Conservation (phyloP, 441 rosid species). For the Syzygium syzygioides region DNA sequence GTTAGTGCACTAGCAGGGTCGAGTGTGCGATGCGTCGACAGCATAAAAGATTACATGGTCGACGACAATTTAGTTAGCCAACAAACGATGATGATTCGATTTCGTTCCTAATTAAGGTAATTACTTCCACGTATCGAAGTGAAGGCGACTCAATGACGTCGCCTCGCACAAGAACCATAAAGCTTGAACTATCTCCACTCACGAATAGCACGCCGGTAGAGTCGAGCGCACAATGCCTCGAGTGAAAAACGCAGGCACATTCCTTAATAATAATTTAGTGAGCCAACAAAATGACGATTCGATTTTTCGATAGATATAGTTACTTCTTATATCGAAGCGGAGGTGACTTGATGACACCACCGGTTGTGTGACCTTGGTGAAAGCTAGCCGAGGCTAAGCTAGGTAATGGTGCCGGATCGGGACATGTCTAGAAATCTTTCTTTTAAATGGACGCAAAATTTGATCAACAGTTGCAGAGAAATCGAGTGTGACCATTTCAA, state of each 20-base stretch:
- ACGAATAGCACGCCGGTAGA: neutral
- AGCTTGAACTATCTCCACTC: neutral
- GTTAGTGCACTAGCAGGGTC: no score
- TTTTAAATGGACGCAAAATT: neutral
- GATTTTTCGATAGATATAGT: neutral
- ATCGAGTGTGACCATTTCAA: neutral
- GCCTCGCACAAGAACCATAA: neutral
- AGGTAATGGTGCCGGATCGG: no score
- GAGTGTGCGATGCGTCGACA: neutral
- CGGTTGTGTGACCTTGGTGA: neutral
- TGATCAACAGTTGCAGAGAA: neutral
- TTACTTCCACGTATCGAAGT: fast-evolving
- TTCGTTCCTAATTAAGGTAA: neutral
- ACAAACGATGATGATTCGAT: neutral
- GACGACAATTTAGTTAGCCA: neutral
- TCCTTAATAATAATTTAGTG: neutral
- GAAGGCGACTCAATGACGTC: fast-evolving
- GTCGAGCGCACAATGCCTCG: neutral
- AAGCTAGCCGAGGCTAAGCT: neutral
- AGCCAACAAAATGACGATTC: neutral
- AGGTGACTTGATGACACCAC: neutral
- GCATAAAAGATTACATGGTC: fast-evolving
- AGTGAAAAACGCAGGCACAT: no score
- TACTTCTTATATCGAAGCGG: neutral
- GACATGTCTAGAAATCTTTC: no score